Conservation (phyloP, 208 protist species). For the Crithidia acanthocephali region DNA sequence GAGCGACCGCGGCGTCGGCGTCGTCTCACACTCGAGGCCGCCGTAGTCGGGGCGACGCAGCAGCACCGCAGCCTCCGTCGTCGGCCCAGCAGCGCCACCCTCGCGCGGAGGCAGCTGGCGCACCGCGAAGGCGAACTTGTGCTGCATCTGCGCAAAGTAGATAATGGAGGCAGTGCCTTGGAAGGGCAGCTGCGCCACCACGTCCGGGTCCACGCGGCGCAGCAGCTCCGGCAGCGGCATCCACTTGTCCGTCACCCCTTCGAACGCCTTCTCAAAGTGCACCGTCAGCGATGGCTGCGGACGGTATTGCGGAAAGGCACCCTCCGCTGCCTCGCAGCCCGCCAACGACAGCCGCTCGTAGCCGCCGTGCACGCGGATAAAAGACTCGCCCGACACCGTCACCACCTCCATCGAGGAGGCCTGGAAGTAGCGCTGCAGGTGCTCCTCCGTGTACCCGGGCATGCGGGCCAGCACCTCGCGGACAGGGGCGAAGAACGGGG, state of each 20-base stretch:
- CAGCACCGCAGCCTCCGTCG: constrained; percentile 57
- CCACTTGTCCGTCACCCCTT: constrained; percentile 65
- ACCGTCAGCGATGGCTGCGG: constrained; percentile 29
- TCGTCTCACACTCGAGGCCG: constrained; percentile 66
- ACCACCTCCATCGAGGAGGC: constrained; percentile 75
- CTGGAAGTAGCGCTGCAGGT: constrained; percentile 76
- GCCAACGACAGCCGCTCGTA: constrained; percentile 66
- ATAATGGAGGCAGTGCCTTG: constrained; percentile 67
- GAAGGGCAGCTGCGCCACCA: constrained; percentile 60
- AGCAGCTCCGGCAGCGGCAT: constrained; percentile 83
- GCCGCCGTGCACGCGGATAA: constrained; percentile 80
- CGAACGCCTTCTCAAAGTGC: constrained; percentile 56
- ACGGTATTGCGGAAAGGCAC: constrained; percentile 50
- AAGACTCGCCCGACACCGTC: constrained; percentile 48
- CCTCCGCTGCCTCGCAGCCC: constrained; percentile 66
- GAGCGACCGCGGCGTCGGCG: constrained; percentile 72
- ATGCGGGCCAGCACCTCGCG: constrained; percentile 64
- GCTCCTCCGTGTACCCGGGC: constrained; percentile 89
- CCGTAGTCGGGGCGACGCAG: constrained; percentile 64
- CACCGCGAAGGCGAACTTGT: constrained; percentile 85
- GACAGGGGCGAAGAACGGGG: constrained; percentile 87
- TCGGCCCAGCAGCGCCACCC: background rate
- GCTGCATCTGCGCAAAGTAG: constrained; percentile 94
- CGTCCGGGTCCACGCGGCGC: constrained; percentile 47
- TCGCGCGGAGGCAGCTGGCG: constrained; percentile 2